A percentile compares a stretch with the other conserved stretches of the same genome.
phyloP scores from a whole-genome alignment of 2,329 filamentous ascomycete genomes.

The Aspergillus fumigatiaffinis region DNA sequence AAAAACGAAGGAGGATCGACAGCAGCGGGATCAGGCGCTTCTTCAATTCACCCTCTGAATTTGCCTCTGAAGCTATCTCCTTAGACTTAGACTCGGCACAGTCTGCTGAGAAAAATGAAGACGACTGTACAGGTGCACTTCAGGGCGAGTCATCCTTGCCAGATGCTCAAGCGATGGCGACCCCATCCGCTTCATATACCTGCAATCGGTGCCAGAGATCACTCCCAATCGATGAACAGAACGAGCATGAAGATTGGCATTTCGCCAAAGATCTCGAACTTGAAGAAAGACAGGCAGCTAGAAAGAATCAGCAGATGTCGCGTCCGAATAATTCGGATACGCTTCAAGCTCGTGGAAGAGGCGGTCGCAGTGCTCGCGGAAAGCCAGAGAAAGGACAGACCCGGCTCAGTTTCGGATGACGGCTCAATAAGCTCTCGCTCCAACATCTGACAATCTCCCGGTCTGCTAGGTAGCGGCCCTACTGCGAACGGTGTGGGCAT shows the following conservation, averaged over 20 bases:
- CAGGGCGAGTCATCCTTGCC: neutral
- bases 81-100: neutral
- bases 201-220: constrained; percentile 64
- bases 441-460: neutral
- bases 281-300: constrained; percentile 49
- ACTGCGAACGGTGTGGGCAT: neutral
- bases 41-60: constrained; percentile 44
- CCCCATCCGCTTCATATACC: constrained; percentile 30
- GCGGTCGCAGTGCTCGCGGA: constrained; percentile 21
- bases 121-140: neutral
- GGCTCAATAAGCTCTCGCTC: neutral
- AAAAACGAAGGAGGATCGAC: constrained; percentile 48
- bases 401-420: constrained; percentile 32
- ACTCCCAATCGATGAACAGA: constrained; percentile 57
- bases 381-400: constrained; percentile 36
- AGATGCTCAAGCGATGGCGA: neutral
- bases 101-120: neutral
- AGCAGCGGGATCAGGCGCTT: constrained; percentile 55
- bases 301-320: constrained; percentile 12
- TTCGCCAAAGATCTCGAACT: constrained; percentile 81
- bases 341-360: constrained; percentile 19
- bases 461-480: neutral
- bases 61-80: constrained; percentile 7
- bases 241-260: constrained; percentile 90
- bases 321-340: constrained; percentile 13